Percentiles rank a stretch among this genome's conserved stretches.
Evolutionary conservation across 192 early-diverging fungal species (phyloP).

Genomic region (Ambispora gerdemannii): DNA sequence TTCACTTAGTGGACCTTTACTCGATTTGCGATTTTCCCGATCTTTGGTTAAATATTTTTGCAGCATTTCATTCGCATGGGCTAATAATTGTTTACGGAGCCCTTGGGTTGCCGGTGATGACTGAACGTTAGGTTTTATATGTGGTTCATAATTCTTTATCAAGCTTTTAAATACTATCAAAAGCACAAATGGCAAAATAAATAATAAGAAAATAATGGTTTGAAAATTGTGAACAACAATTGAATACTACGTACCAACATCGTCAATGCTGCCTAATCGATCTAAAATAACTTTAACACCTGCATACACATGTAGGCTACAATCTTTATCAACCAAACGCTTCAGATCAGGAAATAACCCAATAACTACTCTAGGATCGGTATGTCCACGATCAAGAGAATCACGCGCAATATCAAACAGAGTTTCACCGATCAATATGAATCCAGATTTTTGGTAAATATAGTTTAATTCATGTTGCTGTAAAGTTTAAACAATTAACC

Average conservation of each 20-base stretch:
- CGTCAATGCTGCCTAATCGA: constrained; percentile 40
- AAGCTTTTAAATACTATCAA: constrained; percentile 33
- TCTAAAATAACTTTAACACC: constrained; percentile 38
- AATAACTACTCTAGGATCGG: constrained; percentile 59
- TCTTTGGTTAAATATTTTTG: constrained; percentile 49
- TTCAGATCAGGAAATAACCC: constrained; percentile 46
- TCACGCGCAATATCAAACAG: constrained; percentile 65
- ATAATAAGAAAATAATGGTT: too few species aligned
- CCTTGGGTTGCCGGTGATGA: constrained; percentile 34
- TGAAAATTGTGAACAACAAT: too few species aligned
- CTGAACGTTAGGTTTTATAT: constrained; percentile 48
- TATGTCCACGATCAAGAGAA: constrained; percentile 58
- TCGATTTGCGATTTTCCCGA: constrained; percentile 33
- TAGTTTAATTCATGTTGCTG: constrained; percentile 49
- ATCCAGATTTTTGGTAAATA: constrained; percentile 63
- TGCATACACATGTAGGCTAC: constrained; percentile 39
- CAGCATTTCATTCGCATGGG: constrained; percentile 59
- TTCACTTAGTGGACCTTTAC: too few species aligned
- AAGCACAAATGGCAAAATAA: too few species aligned
- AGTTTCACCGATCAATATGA: constrained; percentile 59
- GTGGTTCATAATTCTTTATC: constrained; percentile 36
- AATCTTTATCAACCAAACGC: constrained; percentile 30
- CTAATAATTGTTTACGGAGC: constrained; percentile 47
- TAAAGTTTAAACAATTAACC: not conserved
- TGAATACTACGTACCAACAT: too few species aligned